These are phyloP conservation scores for Boletus tomentosulus DNA, from an alignment of 768 basidiomycete species.

Conservation along the genomic window DNA sequence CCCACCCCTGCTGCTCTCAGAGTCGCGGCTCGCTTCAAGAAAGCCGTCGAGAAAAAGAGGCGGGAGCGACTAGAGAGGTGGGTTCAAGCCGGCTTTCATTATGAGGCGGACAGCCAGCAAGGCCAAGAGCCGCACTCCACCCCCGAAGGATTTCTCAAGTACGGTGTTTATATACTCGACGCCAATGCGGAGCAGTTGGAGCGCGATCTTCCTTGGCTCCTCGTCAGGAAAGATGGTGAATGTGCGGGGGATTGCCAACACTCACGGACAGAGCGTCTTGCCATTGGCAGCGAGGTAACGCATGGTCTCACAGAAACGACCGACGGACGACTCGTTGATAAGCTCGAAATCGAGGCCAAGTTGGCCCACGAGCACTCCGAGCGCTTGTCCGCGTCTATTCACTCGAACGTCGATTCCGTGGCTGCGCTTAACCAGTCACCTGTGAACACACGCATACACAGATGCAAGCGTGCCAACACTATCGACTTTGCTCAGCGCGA, in stretches of 20 bases:
- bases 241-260: constrained; percentile 22
- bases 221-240: constrained; percentile 26
- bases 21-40: constrained; percentile 62
- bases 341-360: constrained; percentile 21
- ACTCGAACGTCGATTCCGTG: background rate
- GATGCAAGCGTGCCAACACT: constrained; percentile 46
- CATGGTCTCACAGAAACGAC: constrained; percentile 31
- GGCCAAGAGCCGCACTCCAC: constrained; percentile 22
- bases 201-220: constrained; percentile 28
- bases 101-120: background rate
- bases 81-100: constrained; percentile 17
- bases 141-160: constrained; percentile 27
- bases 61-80: constrained; percentile 39
- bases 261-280: background rate
- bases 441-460: constrained; percentile 18
- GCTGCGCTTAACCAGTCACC: background rate
- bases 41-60: constrained; percentile 57
- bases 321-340: constrained; percentile 25
- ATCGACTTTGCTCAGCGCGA: constrained; percentile 82
- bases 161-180: constrained; percentile 30
- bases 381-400: background rate
- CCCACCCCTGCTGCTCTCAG: constrained; percentile 47
- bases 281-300: background rate
- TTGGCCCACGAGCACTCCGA: constrained; percentile 4
- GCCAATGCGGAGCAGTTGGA: constrained; percentile 24